Conservation (phyloP, 148 eudicot species). For the Rhododendron simsii region DNA sequence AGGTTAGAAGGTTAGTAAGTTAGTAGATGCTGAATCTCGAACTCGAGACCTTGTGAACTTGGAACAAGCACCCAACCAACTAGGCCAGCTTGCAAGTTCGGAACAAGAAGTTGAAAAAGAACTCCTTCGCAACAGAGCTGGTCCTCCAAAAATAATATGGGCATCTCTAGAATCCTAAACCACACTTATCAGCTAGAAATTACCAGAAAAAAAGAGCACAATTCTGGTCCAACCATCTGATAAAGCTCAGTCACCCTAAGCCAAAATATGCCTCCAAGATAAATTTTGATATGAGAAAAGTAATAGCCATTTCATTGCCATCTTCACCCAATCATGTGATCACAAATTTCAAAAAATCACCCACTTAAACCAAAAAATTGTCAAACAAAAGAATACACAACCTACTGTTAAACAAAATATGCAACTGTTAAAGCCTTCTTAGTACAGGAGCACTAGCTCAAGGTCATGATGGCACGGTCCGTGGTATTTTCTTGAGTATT, state of each 20-base stretch:
- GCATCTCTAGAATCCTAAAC: background rate
- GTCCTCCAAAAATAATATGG: background rate
- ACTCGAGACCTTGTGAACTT: background rate
- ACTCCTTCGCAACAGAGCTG: background rate
- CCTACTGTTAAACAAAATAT: background rate
- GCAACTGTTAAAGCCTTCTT: background rate
- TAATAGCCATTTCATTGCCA: background rate
- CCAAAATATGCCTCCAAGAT: background rate
- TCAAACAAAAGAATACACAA: background rate
- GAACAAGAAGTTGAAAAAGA: conserved; percentile 1
- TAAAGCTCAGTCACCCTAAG: background rate
- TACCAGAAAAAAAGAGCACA: background rate
- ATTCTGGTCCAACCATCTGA: background rate
- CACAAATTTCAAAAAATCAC: background rate
- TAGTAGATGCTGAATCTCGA: background rate
- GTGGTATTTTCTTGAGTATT: too few species aligned
- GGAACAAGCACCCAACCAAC: background rate
- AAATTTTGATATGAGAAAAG: too few species aligned
- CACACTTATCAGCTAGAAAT: background rate
- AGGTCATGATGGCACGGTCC: too few species aligned
- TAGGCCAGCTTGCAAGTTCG: background rate
- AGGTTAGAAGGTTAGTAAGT: background rate
- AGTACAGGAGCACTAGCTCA: too few species aligned
- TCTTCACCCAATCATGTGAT: background rate
- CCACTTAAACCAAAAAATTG: background rate